phyloP scores from a whole-genome alignment of 768 basidiomycete species.

The Hortiboletus flavorubellus region DNA sequence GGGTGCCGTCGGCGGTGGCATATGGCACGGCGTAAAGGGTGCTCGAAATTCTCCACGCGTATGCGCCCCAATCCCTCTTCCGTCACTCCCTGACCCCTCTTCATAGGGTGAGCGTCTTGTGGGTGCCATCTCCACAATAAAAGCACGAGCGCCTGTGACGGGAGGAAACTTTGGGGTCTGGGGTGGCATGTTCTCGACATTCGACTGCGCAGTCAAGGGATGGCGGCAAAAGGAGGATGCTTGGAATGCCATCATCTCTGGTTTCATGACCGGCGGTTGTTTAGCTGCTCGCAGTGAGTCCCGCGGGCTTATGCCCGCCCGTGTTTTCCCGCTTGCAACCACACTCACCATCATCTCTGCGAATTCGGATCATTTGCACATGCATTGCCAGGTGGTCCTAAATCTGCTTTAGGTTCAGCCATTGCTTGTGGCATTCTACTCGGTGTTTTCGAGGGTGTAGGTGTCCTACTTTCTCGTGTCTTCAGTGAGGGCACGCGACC shows the following conservation, averaged over 20 bases:
- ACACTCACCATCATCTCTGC: background rate
- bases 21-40: slow-evolving; percentile 99
- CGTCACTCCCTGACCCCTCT: background rate
- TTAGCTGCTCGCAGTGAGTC: slow-evolving; percentile 88
- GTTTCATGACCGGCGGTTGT: slow-evolving; percentile 98
- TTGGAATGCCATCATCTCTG: slow-evolving; percentile 98
- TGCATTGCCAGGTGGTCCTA: slow-evolving; percentile 73
- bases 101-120: slow-evolving; percentile 89
- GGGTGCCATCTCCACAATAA: slow-evolving; percentile 93
- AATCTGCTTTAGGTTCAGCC: slow-evolving; percentile 87
- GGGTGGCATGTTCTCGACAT: slow-evolving; percentile 98
- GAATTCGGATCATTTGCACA: slow-evolving; percentile 6
- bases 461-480: slow-evolving; percentile 85
- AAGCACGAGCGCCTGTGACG: slow-evolving; percentile 96
- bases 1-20: slow-evolving; percentile 96
- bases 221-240: slow-evolving; percentile 97
- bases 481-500: slow-evolving; percentile 82
- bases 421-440: slow-evolving; percentile 94
- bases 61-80: slow-evolving; percentile 25
- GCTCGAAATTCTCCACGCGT: slow-evolving; percentile 95
- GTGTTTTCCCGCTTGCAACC: background rate
- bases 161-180: slow-evolving; percentile 96
- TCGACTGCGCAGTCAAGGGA: slow-evolving; percentile 97
- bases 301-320: background rate
- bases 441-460: slow-evolving; percentile 93